Evolutionary conservation across 176 grass and related monocot genomes (phyloP), one percentile per base, ranked within the genome.

Genomic region (Melocanna baccifera): DNA sequence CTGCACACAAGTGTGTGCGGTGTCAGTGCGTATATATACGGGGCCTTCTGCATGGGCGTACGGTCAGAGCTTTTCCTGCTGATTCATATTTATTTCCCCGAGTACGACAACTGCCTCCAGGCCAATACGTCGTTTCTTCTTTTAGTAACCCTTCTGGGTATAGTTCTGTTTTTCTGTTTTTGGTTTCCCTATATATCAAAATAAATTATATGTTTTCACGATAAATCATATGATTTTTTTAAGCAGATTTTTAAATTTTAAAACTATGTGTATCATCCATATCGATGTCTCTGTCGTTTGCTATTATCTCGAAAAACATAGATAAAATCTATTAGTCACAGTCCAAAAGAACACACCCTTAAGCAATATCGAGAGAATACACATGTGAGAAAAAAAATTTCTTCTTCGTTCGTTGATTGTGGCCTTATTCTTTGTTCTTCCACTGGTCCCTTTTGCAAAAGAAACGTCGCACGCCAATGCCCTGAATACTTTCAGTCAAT

Each of bases 251-350:
- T 36, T 36, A 0, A 0, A 36, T 3, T 4, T 36, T 36, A 36
- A 36, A 36, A 36, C 4, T 0, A 0, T 36, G 4, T 0, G 4
- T 36, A 5, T 36, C 3, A 0, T 36, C 4, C 4, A 5, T 3
- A 5, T 5, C 34, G 4, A 36, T 0, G 0, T 36, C 0, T 36
- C 34, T 36, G 4, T 36, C 0, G 0, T 36, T 0, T 0, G 4
- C 34, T 36, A 36, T 4, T 5, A 0, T 36, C 4, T 36, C 4
- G 0, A 36, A 36, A 4, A 36, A 36, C 0, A 0, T 36, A 36
- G 0, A 36, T 4, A 36, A 36, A 36, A 36, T 3, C 34, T 36
- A 36, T 5, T 4, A 36, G 0, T n/a, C 4, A 36, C 0, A 36
- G 4, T 36, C 4, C 0, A 34, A 34, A 34, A 34, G 32, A 34